phyloP scores from a whole-genome alignment of 768 basidiomycete genomes.

The Leucosporidium creatinivorum region DNA sequence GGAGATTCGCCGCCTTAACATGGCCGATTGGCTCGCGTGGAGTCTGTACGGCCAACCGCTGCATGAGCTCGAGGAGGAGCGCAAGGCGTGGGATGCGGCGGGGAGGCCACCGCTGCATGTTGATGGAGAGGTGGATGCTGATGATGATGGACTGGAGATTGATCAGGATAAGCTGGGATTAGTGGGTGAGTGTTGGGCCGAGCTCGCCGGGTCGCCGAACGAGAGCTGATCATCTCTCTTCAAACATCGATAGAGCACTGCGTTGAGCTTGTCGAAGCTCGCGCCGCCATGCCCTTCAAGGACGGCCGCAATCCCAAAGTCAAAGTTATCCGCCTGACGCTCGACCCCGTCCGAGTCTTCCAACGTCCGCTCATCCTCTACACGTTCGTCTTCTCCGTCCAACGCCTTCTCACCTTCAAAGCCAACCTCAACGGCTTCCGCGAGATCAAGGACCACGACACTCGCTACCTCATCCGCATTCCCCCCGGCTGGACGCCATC shows the following conservation, averaged over 20 bases:
- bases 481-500: conserved; percentile 60
- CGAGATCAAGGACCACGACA: conserved; percentile 43
- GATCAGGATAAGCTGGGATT: conserved; percentile 27
- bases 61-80: conserved; percentile 26
- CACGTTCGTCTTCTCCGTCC: conserved; percentile 29
- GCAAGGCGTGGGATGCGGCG: conserved; percentile 16
- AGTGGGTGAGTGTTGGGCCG: background rate
- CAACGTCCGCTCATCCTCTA: conserved; percentile 58
- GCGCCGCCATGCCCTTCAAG: conserved; percentile 27
- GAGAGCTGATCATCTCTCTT: no score
- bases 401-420: background rate
- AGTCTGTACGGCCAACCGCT: conserved; percentile 26
- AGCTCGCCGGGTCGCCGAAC: no score
- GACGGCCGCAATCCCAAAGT: conserved; percentile 32
- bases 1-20: conserved; percentile 25
- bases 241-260: no score
- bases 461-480: conserved; percentile 60
- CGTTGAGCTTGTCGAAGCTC: conserved; percentile 32
- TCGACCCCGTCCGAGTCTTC: conserved; percentile 65
- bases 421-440: conserved; percentile 41
- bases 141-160: conserved; percentile 13
- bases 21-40: conserved; percentile 38
- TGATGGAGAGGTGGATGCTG: conserved; percentile 7
- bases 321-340: conserved; percentile 59
- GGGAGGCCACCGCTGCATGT: conserved; percentile 19